A percentile compares a stretch with the other conserved stretches of the same genome.
phyloP scores from a whole-genome alignment of 1,284 basidiomycete species.

The Sporisorium reilianum region DNA sequence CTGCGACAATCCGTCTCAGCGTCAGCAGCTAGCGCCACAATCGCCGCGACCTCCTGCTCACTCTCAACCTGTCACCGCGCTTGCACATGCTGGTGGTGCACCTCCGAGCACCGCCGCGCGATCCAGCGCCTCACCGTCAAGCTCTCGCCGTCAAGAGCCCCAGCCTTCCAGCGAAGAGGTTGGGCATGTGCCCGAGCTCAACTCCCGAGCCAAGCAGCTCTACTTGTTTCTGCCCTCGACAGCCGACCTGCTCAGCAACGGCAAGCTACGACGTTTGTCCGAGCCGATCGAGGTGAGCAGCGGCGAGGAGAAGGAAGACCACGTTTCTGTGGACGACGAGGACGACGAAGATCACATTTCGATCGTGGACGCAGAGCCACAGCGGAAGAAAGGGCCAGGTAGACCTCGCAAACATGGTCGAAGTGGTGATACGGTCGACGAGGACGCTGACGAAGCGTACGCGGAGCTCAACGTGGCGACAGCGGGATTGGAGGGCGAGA shows the following conservation, averaged over 20 bases:
- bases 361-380: background rate
- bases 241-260: slow-evolving; percentile 1
- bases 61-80: too few relatives aligned
- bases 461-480: background rate
- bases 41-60: too few relatives aligned
- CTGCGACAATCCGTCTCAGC: too few relatives aligned
- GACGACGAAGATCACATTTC: too few relatives aligned
- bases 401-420: background rate
- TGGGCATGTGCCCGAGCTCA: too few relatives aligned
- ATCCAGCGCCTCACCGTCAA: background rate
- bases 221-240: background rate
- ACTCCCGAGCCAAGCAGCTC: background rate
- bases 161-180: too few relatives aligned
- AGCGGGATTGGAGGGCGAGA: background rate
- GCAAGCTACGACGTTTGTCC: too few relatives aligned
- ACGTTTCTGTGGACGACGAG: background rate
- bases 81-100: too few relatives aligned
- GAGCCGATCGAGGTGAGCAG: background rate
- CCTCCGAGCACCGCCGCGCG: too few relatives aligned
- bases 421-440: too few relatives aligned
- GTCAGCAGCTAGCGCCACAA: too few relatives aligned
- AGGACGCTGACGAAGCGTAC: background rate
- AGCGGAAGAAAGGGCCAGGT: background rate
- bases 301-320: background rate
- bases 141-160: background rate